phyloP scores from a whole-genome alignment of 306 rosid species.

The Gleditsia sinensis region DNA sequence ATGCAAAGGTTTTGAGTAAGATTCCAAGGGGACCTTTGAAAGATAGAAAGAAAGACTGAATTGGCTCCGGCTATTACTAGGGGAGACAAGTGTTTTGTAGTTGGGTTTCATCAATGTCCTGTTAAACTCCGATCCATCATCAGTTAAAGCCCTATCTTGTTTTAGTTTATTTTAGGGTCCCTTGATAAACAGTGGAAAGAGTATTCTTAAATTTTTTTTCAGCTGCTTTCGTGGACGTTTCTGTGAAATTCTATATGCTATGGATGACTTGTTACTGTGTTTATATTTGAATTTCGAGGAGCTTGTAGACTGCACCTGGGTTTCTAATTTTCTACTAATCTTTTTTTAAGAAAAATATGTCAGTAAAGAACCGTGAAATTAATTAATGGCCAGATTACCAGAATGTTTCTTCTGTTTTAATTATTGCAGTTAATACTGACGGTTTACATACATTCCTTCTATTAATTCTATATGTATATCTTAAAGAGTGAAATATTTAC shows the following conservation, averaged over 20 bases:
- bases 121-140: conserved; percentile 35
- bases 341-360: no score
- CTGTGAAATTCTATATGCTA: conserved; percentile 24
- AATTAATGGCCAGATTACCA: no score
- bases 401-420: no score
- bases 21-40: conserved; percentile 72
- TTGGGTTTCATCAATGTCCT: conserved; percentile 30
- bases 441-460: no score
- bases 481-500: no score
- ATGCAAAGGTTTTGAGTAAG: conserved; percentile 84
- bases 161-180: background rate
- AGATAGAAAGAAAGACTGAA: conserved; percentile 67
- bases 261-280: conserved; percentile 37
- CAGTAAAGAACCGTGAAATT: no score
- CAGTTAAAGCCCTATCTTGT: conserved; percentile 41
- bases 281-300: conserved; percentile 15
- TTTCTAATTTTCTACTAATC: background rate
- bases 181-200: conserved; percentile 42
- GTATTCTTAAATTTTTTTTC: conserved; percentile 23
- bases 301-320: background rate
- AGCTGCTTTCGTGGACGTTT: conserved; percentile 27
- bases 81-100: conserved; percentile 31
- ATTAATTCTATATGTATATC: no score
- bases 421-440: no score
- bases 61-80: background rate